Base-by-base conservation (phyloP, 352 stramenopile genomes). In the Blastocystis sp. region DNA sequence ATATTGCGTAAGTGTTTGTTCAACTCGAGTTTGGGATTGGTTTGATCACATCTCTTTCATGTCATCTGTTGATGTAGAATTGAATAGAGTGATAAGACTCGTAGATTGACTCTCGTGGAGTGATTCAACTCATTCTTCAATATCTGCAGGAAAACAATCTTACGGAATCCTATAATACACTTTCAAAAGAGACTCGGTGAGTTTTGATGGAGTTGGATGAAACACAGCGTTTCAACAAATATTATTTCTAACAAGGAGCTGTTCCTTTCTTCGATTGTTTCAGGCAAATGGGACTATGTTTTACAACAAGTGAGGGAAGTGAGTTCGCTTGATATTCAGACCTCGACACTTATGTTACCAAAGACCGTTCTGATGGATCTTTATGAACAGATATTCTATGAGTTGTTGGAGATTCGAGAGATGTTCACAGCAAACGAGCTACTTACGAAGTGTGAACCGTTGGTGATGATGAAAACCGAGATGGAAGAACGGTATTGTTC, bases 211-310 rank as follows among this genome's bases (percentile, higher is more conserved):
- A 35, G 0, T 19, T 54, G 29, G 2, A 27, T 75, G 29, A 75
- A 11, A 3, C n/a, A 3, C 43, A 69, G 71, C n/a, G 71, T 83
- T 43, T 49, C 71, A n/a, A 83, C 71, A 3, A 83, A 83, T 69
- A 19, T 52, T 9, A 93, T 97, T 46, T 93, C 95, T 74, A 95
- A 93, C 71, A 88, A 92, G 49, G 93, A 96, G 3, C 90, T 91
- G 51, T 90, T 97, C 61, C 67, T 89, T 4, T 89, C 58, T 59
- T 93, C 95, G 90, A 94, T 97, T 54, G 88, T 87, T 21, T 85
- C 92, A 46, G 94, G 94, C 14, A 92, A 92, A 42, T 97, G 94
- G 94, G 93, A 97, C 88, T 89, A 88, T 49, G 93, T 97, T 61
- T 90, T 97, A 80, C 91, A 93, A 88, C 93, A 97, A 90, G 95